Evolutionary conservation across 1,284 basidiomycete genomes (phyloP).

Genomic region (Psilocybe mexicana): DNA sequence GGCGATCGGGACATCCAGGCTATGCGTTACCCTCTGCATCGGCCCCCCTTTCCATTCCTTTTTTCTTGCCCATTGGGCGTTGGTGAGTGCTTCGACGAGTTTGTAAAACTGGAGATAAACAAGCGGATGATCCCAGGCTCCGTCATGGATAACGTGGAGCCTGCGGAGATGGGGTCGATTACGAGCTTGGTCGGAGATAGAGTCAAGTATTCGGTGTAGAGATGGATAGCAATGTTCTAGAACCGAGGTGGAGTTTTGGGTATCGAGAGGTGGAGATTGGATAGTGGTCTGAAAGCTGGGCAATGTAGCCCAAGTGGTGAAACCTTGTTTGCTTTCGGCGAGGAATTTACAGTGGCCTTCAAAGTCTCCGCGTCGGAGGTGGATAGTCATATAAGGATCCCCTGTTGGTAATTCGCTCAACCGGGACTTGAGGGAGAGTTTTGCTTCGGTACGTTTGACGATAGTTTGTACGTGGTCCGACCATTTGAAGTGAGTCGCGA

Average conservation of each 20-base stretch:
- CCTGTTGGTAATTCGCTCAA: slow-evolving; percentile 23
- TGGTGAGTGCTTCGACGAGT: slow-evolving; percentile 36
- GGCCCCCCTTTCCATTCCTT: slow-evolving; percentile 40
- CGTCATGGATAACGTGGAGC: slow-evolving; percentile 45
- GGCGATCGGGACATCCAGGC: slow-evolving; percentile 35
- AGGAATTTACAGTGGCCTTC: slow-evolving; percentile 40
- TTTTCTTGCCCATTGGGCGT: slow-evolving; percentile 30
- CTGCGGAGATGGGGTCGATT: slow-evolving; percentile 36
- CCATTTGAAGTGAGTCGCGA: slow-evolving; percentile 42
- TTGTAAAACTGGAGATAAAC: slow-evolving; percentile 43
- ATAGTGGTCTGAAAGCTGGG: slow-evolving; percentile 32
- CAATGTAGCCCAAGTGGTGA: slow-evolving; percentile 49
- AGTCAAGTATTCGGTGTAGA: slow-evolving; percentile 39
- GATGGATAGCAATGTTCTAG: slow-evolving; percentile 44
- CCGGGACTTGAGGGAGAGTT: slow-evolving; percentile 24
- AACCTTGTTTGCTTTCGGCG: slow-evolving; percentile 32
- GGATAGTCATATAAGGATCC: slow-evolving; percentile 43
- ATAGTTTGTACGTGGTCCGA: slow-evolving; percentile 33
- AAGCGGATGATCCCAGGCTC: slow-evolving; percentile 43
- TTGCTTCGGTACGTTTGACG: slow-evolving; percentile 32
- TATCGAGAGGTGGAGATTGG: slow-evolving; percentile 35
- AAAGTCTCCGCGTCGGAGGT: slow-evolving; percentile 47
- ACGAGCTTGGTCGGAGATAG: slow-evolving; percentile 36
- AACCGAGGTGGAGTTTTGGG: slow-evolving; percentile 34
- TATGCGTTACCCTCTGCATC: slow-evolving; percentile 40